phyloP scores from a whole-genome alignment of 2,329 filamentous ascomycete genomes.

The Nakataea oryzae region DNA sequence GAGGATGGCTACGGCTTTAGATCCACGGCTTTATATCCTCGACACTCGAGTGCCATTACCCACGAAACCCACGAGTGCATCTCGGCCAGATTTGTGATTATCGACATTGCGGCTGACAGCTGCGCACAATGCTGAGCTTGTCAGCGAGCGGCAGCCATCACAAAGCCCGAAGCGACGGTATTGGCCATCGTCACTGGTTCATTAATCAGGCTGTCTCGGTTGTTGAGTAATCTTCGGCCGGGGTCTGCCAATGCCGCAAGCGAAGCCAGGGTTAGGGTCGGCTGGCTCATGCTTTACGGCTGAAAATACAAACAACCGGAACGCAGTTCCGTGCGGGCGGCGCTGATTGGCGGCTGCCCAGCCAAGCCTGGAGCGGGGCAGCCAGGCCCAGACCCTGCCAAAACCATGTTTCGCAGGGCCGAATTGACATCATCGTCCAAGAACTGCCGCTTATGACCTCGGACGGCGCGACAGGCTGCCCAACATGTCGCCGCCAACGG shows the following conservation, averaged over 20 bases:
- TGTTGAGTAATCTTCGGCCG: not conserved
- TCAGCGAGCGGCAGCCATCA: not conserved
- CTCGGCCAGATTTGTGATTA: too few species aligned
- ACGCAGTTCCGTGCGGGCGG: not conserved
- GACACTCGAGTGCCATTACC: too few species aligned
- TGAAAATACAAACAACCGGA: too few species aligned
- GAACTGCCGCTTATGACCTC: not conserved
- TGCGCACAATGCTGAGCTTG: not conserved
- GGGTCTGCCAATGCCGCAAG: not conserved
- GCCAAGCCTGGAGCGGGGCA: not conserved
- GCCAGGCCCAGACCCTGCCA: not conserved
- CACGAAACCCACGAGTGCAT: too few species aligned
- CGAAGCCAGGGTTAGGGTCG: too few species aligned
- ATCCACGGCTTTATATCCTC: too few species aligned
- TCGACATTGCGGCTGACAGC: too few species aligned
- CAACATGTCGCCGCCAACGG: not conserved
- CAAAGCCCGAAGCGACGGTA: not conserved
- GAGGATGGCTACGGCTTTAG: too few species aligned
- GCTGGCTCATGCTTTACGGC: too few species aligned
- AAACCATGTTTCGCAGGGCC: not conserved
- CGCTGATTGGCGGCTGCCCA: not conserved
- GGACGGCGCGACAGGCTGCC: not conserved
- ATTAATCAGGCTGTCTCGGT: not conserved
- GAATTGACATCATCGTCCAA: not conserved
- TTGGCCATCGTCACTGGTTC: not conserved